phyloP scores from a whole-genome alignment of 169 alveolate species.

The Plasmodium cynomolgi region DNA sequence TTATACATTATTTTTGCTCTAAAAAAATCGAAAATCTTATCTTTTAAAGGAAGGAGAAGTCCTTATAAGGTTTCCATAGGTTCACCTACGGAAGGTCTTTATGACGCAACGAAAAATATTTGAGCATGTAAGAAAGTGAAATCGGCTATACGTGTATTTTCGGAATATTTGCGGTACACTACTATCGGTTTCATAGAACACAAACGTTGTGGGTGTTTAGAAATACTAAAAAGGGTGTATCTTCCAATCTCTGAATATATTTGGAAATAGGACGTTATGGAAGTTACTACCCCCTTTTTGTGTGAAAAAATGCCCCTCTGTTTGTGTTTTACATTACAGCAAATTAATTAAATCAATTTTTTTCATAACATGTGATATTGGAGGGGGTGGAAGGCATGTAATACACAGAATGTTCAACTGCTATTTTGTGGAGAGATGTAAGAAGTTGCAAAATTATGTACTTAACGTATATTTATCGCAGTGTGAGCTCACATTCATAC shows the following conservation, averaged over 20 bases:
- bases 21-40: constrained; percentile 82
- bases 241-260: no score
- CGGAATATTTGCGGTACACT: not conserved
- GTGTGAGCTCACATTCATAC: not conserved
- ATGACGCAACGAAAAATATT: not conserved
- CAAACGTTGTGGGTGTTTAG: not conserved
- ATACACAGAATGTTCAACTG: no score
- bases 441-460: no score
- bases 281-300: no score
- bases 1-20: constrained; percentile 60
- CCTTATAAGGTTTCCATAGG: constrained; percentile 91
- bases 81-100: constrained; percentile 92
- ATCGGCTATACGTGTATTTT: not conserved
- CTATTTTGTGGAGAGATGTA: not conserved
- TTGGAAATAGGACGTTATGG: no score
- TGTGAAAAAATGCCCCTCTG: no score
- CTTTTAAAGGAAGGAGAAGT: constrained; percentile 91
- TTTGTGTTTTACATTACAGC: no score
- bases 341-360: no score
- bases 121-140: not conserved
- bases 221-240: no score
- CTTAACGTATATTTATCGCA: no score
- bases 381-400: no score
- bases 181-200: not conserved
- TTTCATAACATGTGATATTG: no score